These are phyloP conservation scores for Plectosphaerella cucumerina DNA, from an alignment of 2,329 filamentous ascomycete genomes.

Conservation along the genomic window DNA sequence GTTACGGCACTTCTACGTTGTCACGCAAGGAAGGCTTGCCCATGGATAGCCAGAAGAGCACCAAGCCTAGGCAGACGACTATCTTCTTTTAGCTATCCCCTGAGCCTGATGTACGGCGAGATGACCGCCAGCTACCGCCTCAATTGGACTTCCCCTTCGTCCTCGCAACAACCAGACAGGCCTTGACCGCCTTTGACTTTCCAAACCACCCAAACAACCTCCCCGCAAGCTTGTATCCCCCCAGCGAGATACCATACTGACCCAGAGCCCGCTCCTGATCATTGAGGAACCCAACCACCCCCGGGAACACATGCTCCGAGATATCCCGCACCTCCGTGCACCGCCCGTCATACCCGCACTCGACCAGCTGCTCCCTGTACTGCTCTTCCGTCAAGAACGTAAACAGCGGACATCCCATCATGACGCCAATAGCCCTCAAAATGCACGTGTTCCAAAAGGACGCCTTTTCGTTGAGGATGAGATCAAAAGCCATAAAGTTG, in stretches of 20 bases:
- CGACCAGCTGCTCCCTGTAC: conserved; percentile 40
- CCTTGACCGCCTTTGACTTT: conserved; percentile 26
- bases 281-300: conserved; percentile 39
- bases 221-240: conserved; percentile 29
- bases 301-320: conserved; percentile 47
- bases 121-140: neutral
- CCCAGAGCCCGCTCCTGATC: conserved; percentile 25
- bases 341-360: conserved; percentile 40
- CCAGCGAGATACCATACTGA: conserved; percentile 30
- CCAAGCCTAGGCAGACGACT: too few species aligned
- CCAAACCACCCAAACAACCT: conserved; percentile 34
- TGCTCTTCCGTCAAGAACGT: conserved; percentile 42
- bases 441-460: conserved; percentile 22
- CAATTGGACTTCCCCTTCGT: conserved; percentile 1
- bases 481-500: conserved; percentile 51
- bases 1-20: too few species aligned
- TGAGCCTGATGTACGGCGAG: too few species aligned
- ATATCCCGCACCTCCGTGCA: conserved; percentile 43
- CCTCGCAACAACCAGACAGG: conserved; percentile 27
- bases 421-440: conserved; percentile 36
- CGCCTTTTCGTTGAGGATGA: conserved; percentile 34
- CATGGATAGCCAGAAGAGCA: too few species aligned
- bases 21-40: too few species aligned
- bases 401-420: conserved; percentile 42
- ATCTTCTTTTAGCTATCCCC: too few species aligned